Base-by-base conservation (phyloP, 2,329 filamentous ascomycete genomes). In the Epichloe brachyelytri region DNA sequence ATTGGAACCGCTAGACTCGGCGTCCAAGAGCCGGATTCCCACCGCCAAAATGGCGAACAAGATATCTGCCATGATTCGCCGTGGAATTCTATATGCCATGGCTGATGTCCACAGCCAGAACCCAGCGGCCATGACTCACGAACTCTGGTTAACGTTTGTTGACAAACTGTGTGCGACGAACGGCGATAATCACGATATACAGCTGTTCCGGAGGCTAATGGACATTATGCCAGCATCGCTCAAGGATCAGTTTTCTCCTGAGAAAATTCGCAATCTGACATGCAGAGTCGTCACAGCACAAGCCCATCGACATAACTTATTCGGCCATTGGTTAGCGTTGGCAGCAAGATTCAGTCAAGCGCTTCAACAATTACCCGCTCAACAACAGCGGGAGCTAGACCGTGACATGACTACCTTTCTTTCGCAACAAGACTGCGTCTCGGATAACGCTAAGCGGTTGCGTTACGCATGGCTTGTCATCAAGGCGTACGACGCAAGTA, bases 391-490 rank as follows among this genome's bases (percentile, higher is more conserved):
- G 8, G 39, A 34, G 17, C 22, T 60, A 15, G 47, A 58, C 17
- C 26, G 33, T 33, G 40, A 43, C 3, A 53, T 61, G 49, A 22
- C 20, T 2, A 6, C n/a, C 0, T 55, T 58, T 19, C 47, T 60
- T 19, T 34, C 15, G 19, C 46, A 56, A 22, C 50, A 53, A 39
- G 54, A 51, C n/a, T 44, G 19, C 15, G 20, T 15, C n/a, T 17
- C 48, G 3, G 53, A 56, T n/a, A 50, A 12, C 17, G 43, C 44
- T 2, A 43, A 49, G 39, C 52, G 51, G 15, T 34, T 57, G 39
- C 54, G 53, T 1, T 60, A 57, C 43, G 51, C 58, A 3, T 63
- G 60, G 60, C 48, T 62, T 5, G 38, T 58, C 2, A 54, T 55
- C 46, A 55, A 55, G 43, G 56, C 59, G 1, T 51, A 59, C 37